Base-by-base conservation (phyloP, 257 asterid species). In the Ilex asprella region DNA sequence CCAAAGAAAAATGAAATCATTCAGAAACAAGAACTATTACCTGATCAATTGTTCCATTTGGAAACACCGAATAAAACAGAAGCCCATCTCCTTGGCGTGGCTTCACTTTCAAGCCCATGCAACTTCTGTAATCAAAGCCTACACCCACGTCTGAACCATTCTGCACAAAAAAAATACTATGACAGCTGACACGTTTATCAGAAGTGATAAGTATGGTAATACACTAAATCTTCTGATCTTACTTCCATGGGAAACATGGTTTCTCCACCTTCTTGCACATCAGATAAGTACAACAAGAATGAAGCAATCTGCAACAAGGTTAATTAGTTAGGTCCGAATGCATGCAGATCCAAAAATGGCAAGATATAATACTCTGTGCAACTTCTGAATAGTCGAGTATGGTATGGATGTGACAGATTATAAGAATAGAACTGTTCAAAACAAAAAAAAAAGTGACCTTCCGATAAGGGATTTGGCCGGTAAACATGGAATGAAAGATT, bases 1-100 rank as follows among this genome's bases (percentile, higher is more conserved):
- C 3, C 14, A 49, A 21, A 46, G 1, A 49, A 41, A 16, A 11
- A 21, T 2, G 59, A 44, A 21, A 50, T n/a, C 8, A n/a, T 31
- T 2, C 63, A 58, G 30, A 57, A 76, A 15, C 5, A 15, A 11
- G n/a, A 21, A 2, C 16, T 6, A 89, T 81, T 67, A 91, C 98
- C 46, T 81, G 77, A 83, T 92, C 94, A 63, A 89, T 86, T 60
- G 97, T 92, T 15, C 97, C 97, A 64, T 92, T 92, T 41, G 85
- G 85, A 54, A 77, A 73, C 56, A 86, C 65, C 8, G 99, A 92
- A 77, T 88, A 92, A 81, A 92, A 92, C 35, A 92, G 75, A 70
- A 92, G 91, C 55, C 99, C 99, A 56, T 92, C 99, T 73, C 99
- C 99, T 76, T 70, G 74, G 21, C 65, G 95, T 50, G 99, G 97